phyloP scores from a whole-genome alignment of 208 protist species.

The Porcisia deanei region DNA sequence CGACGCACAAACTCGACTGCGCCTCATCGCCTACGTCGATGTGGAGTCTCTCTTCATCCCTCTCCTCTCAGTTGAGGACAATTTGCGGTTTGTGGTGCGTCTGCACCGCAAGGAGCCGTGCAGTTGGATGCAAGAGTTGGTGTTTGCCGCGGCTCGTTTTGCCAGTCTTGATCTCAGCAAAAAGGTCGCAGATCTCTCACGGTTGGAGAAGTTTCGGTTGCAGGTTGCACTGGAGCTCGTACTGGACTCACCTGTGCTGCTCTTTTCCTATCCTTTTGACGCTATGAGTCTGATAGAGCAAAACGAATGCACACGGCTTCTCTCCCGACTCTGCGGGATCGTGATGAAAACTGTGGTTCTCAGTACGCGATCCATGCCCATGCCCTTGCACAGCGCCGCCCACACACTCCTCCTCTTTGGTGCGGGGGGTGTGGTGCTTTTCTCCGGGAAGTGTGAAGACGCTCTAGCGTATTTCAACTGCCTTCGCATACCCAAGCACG shows the following conservation, averaged over 20 bases:
- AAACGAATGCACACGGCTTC: constrained; percentile 27
- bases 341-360: constrained; percentile 63
- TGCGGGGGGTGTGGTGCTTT: constrained; percentile 37
- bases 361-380: constrained; percentile 35
- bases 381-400: constrained; percentile 38
- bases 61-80: constrained; percentile 50
- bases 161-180: constrained; percentile 37
- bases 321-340: constrained; percentile 36
- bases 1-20: constrained; percentile 7
- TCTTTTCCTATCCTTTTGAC: constrained; percentile 45
- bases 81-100: constrained; percentile 56
- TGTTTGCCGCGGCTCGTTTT: constrained; percentile 38
- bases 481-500: constrained; percentile 33
- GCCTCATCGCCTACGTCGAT: constrained; percentile 19
- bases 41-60: constrained; percentile 36
- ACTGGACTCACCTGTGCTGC: constrained; percentile 52
- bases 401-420: constrained; percentile 54
- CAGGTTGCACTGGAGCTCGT: constrained; percentile 64
- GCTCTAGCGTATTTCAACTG: constrained; percentile 52
- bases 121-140: constrained; percentile 37
- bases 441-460: constrained; percentile 38
- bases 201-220: constrained; percentile 48
- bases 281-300: constrained; percentile 29
- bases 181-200: constrained; percentile 31
- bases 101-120: constrained; percentile 42